Percentiles rank a stretch among this genome's conserved stretches.
Evolutionary conservation across 176 grass and related monocot species (phyloP).

Genomic region (Lolium perenne): DNA sequence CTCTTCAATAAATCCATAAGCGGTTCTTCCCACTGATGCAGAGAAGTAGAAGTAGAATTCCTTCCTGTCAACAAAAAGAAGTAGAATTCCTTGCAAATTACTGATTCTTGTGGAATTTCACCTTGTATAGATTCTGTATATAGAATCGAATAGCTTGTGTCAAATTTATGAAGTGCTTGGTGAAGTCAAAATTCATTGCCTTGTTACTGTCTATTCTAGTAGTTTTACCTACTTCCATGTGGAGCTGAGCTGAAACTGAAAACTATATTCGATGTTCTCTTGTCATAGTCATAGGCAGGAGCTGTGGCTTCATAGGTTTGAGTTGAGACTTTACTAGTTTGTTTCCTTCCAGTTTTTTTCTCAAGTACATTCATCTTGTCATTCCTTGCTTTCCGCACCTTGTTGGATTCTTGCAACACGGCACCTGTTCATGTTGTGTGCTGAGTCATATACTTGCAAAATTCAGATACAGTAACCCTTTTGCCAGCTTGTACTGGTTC

Average conservation of each 20-base stretch:
- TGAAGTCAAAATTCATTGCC: constrained; percentile 17
- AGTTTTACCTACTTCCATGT: background rate
- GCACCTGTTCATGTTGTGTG: background rate
- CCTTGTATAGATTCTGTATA: constrained; percentile 48
- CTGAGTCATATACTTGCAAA: background rate
- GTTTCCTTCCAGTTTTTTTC: constrained; percentile 10
- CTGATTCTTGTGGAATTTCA: constrained; percentile 40
- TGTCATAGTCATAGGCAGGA: constrained; percentile 18
- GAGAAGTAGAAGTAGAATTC: constrained; percentile 43
- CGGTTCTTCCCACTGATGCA: background rate
- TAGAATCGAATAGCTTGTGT: constrained; percentile 39
- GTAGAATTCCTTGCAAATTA: constrained; percentile 19
- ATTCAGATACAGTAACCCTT: background rate
- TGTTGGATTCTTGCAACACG: constrained; percentile 43
- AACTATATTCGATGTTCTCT: background rate
- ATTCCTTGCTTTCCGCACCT: constrained; percentile 39
- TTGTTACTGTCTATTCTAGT: constrained; percentile 3
- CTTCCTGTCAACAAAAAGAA: background rate
- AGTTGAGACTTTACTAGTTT: constrained; percentile 14
- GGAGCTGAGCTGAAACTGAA: background rate
- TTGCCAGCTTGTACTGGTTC: background rate
- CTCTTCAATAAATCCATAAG: constrained; percentile 40
- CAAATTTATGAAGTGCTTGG: constrained; percentile 1
- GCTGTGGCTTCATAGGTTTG: background rate
- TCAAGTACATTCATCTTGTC: constrained; percentile 36